Evolutionary conservation across 2,329 filamentous ascomycete genomes (phyloP).

Genomic region (Hortaea sp.): DNA sequence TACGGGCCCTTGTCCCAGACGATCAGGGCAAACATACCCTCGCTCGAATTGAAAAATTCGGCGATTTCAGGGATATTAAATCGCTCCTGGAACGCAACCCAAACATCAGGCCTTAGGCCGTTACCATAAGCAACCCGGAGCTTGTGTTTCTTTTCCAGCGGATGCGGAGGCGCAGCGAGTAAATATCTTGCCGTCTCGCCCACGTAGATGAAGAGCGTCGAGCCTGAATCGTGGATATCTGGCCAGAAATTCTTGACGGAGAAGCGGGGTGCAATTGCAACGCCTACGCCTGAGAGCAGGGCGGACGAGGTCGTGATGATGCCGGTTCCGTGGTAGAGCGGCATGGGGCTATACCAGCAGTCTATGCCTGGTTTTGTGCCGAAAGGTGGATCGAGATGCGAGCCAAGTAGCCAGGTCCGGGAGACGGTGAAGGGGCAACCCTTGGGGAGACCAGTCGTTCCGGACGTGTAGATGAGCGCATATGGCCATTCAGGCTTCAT

Average conservation of each 20-base stretch:
- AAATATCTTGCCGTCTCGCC: constrained; percentile 68
- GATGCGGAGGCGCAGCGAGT: constrained; percentile 53
- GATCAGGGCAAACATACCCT: constrained; percentile 53
- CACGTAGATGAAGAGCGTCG: constrained; percentile 67
- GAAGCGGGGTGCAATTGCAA: constrained; percentile 57
- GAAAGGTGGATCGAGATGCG: constrained; percentile 20
- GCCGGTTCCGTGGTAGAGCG: constrained; percentile 66
- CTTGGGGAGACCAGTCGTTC: constrained; percentile 68
- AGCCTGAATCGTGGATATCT: constrained; percentile 55
- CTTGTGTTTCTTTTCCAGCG: constrained; percentile 49
- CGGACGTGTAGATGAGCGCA: constrained; percentile 65
- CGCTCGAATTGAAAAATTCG: constrained; percentile 72
- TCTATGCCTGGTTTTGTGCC: constrained; percentile 39
- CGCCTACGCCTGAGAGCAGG: constrained; percentile 44
- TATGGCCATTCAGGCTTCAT: constrained; percentile 44
- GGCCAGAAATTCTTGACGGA: constrained; percentile 60
- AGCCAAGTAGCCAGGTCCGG: constrained; percentile 21
- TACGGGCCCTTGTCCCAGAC: constrained; percentile 48
- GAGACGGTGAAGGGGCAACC: constrained; percentile 52
- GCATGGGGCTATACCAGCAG: constrained; percentile 64
- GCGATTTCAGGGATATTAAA: constrained; percentile 53
- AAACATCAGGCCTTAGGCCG: constrained; percentile 58
- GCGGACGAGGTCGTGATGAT: constrained; percentile 52
- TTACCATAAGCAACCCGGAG: constrained; percentile 54
- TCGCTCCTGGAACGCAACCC: constrained; percentile 52